Percentiles rank a stretch among this genome's conserved stretches.
These are phyloP conservation scores for Leucocoprinus leucothites DNA, from an alignment of 768 basidiomycete genomes.

Conservation along the genomic window DNA sequence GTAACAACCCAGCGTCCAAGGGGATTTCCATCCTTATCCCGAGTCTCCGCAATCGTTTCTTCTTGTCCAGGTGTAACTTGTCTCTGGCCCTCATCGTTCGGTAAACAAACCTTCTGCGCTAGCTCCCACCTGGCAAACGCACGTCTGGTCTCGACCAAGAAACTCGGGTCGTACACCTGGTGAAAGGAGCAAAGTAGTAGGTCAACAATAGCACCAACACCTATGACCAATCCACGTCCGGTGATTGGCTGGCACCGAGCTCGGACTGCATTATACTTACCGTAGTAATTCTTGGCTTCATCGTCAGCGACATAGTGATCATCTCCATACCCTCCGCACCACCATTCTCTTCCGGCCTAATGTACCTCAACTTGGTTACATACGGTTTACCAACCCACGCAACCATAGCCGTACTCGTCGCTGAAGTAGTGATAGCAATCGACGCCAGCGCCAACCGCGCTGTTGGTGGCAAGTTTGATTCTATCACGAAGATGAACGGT, in stretches of 20 bases:
- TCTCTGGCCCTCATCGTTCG: constrained; percentile 28
- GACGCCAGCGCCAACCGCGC: constrained; percentile 67
- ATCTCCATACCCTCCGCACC: constrained; percentile 61
- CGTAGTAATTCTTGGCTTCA: constrained; percentile 61
- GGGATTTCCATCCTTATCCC: constrained; percentile 52
- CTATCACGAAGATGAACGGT: constrained; percentile 81
- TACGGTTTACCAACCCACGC: constrained; percentile 72
- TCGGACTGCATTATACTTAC: constrained; percentile 44
- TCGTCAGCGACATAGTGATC: constrained; percentile 59
- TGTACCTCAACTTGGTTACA: constrained; percentile 57
- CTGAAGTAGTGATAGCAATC: constrained; percentile 70
- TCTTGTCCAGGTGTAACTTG: constrained; percentile 44
- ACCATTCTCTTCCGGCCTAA: constrained; percentile 40
- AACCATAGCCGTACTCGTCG: constrained; percentile 72
- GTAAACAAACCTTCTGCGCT: constrained; percentile 47
- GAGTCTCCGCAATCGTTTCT: constrained; percentile 81
- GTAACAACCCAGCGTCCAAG: constrained; percentile 77
- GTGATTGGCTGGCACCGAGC: not conserved
- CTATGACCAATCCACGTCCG: not conserved
- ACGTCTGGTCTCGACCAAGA: constrained; percentile 62
- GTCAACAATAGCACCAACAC: not conserved
- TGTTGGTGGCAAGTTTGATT: constrained; percentile 67
- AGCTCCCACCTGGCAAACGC: constrained; percentile 84
- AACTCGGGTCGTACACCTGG: constrained; percentile 68
- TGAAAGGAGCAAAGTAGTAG: not conserved